Percentiles rank a stretch among this genome's conserved stretches.
Evolutionary conservation across 2,329 filamentous ascomycete genomes (phyloP).

Genomic region (Beauveria scarabaeidicola): DNA sequence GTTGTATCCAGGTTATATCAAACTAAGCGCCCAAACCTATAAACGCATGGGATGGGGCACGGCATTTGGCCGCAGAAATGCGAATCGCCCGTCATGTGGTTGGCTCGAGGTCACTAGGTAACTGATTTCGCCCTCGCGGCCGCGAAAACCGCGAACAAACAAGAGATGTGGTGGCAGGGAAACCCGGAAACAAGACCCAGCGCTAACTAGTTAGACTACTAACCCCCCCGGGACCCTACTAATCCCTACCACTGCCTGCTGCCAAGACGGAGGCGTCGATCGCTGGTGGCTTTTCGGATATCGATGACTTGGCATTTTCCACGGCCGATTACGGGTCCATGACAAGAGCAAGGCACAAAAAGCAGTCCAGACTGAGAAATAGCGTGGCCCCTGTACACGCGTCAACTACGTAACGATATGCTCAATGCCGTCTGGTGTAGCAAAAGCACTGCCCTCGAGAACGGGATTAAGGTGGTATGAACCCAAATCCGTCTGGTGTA

Average conservation of each 20-base stretch:
- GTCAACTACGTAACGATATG: conserved; percentile 5
- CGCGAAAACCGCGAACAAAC: not conserved
- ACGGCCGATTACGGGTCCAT: too few species aligned
- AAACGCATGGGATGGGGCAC: conserved; percentile 1
- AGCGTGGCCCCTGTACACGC: conserved; percentile 2
- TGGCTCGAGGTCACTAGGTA: not conserved
- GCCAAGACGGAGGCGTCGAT: not conserved
- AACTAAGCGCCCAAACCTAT: not conserved
- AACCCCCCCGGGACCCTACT: too few species aligned
- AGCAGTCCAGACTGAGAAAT: not conserved
- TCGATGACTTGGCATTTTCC: not conserved
- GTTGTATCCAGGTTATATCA: not conserved
- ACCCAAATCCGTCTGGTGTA: too few species aligned
- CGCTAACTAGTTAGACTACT: too few species aligned
- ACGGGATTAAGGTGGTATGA: not conserved
- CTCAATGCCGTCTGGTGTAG: not conserved
- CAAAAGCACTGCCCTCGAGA: not conserved
- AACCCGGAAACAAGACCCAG: too few species aligned
- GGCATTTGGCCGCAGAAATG: not conserved
- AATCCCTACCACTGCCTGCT: too few species aligned
- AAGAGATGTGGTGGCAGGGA: too few species aligned
- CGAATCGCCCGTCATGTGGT: not conserved
- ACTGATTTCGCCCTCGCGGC: not conserved
- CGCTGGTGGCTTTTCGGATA: conserved; percentile 6
- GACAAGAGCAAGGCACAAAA: not conserved